Evolutionary conservation across 164 flowering plant genomes (phyloP), one percentile per base, ranked within the genome.

Genomic region (Stephania japonica): DNA sequence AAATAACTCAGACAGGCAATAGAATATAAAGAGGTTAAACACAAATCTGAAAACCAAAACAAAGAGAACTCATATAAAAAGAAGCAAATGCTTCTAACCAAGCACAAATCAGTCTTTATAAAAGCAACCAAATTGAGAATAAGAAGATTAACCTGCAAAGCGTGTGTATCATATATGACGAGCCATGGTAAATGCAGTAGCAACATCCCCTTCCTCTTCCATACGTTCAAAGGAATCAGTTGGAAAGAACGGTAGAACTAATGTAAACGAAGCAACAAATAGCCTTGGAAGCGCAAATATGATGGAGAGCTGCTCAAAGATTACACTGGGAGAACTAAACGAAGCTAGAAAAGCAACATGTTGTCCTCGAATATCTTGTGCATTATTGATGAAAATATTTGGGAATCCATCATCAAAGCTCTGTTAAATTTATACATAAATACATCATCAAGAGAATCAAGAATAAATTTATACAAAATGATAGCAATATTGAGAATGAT

Each of bases 131-230:
- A 21, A 59, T 50, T 73, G 66, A 42, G 59, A 12, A 59, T 50
- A 75, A 65, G 67, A 73, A 76, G 71, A 74, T 81, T 38, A 78
- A 94, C 98, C 97, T 95, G 98, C 83, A 93, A 81, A 76, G 98
- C 98, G 79, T 95, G 99, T 72, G 93, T 93, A 66, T 95, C 99
- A 84, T 93, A 95, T 74, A 89, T 88, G 74, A 95, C 97, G 80
- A 21, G 99, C 98, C 91, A 95, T 84, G 77, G 99, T 93, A 78
- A 89, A 93, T 44, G 99, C 99, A 76, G 99, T 95, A 41, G 99
- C 98, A 7, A 94, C 97, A 84, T 94, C 99, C 66, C 98, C 99
- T 79, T 95, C 98, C 76, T 95, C 99, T 80, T 95, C 99, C 93
- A 93, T 90, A 44, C 98, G 84, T 80, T 95, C 99, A 83, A 93